These are phyloP conservation scores for Xylaria sp. DNA, from an alignment of 2,329 filamentous ascomycete genomes.

Conservation along the genomic window DNA sequence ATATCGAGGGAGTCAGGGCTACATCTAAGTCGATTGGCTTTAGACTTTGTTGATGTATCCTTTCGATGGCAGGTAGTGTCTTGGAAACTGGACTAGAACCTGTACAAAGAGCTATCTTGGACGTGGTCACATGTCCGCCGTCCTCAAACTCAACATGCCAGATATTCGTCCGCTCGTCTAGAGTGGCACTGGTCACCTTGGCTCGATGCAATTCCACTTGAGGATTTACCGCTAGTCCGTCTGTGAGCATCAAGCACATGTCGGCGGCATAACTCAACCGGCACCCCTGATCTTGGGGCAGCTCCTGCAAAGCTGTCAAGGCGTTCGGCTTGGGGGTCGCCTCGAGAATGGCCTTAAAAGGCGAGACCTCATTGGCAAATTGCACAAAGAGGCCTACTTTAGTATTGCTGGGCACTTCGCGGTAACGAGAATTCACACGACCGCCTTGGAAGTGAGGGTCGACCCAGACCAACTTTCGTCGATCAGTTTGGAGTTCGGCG, in stretches of 20 bases:
- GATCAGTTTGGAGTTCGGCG: conserved; percentile 42
- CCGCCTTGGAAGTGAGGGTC: conserved; percentile 66
- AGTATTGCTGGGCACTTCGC: conserved; percentile 71
- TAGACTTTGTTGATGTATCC: conserved; percentile 41
- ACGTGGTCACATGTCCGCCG: conserved; percentile 51
- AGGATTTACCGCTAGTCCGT: conserved; percentile 54
- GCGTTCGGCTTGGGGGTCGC: conserved; percentile 62
- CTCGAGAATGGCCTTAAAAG: conserved; percentile 63
- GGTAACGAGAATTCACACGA: conserved; percentile 63
- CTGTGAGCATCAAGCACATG: conserved; percentile 57
- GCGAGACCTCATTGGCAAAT: conserved; percentile 62
- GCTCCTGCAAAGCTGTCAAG: conserved; percentile 60
- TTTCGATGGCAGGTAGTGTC: conserved; percentile 53
- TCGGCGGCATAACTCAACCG: conserved; percentile 67
- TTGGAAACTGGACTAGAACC: conserved; percentile 62
- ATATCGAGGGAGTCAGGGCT: conserved; percentile 62
- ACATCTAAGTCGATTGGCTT: conserved; percentile 61
- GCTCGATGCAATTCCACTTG: conserved; percentile 53
- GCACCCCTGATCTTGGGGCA: conserved; percentile 67
- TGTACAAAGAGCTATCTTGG: conserved; percentile 65
- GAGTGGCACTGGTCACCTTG: conserved; percentile 52
- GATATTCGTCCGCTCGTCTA: conserved; percentile 47
- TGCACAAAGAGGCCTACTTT: conserved; percentile 68
- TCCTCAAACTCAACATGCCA: conserved; percentile 45
- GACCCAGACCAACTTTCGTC: conserved; percentile 65